These are phyloP conservation scores for Ceratocystis colombiana DNA, from an alignment of 2,329 filamentous ascomycete genomes.

Conservation along the genomic window DNA sequence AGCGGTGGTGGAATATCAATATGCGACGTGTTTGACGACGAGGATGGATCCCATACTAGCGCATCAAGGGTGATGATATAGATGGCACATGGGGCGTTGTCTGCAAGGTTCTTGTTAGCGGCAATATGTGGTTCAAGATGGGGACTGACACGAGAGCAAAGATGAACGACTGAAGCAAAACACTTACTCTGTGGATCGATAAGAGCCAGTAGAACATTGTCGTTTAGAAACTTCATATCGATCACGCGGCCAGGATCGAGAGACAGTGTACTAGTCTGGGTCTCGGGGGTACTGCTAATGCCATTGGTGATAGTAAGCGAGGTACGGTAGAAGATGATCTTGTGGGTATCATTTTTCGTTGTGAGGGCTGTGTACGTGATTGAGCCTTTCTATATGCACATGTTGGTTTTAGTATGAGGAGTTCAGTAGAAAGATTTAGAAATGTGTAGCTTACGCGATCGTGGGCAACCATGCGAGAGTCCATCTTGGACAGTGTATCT, in stretches of 20 bases:
- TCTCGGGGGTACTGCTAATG: conserved; percentile 42
- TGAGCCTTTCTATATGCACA: conserved; percentile 30
- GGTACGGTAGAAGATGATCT: conserved; percentile 50
- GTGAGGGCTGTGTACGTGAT: conserved; percentile 10
- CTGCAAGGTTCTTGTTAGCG: background rate
- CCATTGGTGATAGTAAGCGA: conserved; percentile 46
- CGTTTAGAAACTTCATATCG: conserved; percentile 59
- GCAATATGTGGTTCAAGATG: background rate
- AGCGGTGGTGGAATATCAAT: conserved; percentile 20
- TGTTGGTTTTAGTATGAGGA: conserved; percentile 33
- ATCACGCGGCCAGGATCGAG: conserved; percentile 40
- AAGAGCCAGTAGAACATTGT: conserved; percentile 51
- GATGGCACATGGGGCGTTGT: conserved; percentile 15
- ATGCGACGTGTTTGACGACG: background rate
- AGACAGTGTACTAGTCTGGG: conserved; percentile 36
- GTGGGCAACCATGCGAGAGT: conserved; percentile 46
- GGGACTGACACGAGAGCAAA: background rate
- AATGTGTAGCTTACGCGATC: conserved; percentile 13
- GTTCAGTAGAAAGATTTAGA: background rate
- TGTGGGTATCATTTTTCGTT: conserved; percentile 3
- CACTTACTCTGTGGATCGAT: conserved; percentile 36
- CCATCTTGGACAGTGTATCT: conserved; percentile 41
- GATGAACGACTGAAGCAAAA: too few relatives aligned
- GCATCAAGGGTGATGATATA: conserved; percentile 22
- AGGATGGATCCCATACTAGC: conserved; percentile 16